phyloP scores from a whole-genome alignment of 176 grass and related monocot species.

The Poa annua region DNA sequence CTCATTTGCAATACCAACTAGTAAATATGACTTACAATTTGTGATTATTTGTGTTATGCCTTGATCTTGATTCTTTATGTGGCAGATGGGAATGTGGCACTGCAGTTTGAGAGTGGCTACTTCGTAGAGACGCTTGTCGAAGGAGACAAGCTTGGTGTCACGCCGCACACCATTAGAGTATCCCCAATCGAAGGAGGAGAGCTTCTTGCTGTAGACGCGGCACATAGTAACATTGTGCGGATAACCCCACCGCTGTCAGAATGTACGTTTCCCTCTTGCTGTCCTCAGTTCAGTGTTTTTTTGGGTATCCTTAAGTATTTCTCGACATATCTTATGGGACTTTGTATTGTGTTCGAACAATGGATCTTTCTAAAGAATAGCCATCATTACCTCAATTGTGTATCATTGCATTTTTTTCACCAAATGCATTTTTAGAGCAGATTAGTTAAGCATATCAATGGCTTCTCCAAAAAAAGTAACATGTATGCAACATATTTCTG shows the following conservation, averaged over 20 bases:
- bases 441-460: not conserved
- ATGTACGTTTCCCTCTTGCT: slow-evolving; percentile 58
- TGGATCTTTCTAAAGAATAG: not conserved
- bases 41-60: not conserved
- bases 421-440: not conserved
- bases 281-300: not conserved
- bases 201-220: slow-evolving; percentile 86
- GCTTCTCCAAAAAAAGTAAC: not conserved
- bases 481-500: not conserved
- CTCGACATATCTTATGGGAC: not conserved
- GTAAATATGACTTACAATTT: not conserved
- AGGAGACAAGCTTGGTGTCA: slow-evolving; percentile 69
- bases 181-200: slow-evolving; percentile 74
- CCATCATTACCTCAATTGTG: not conserved
- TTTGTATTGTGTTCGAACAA: not conserved
- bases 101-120: slow-evolving; percentile 88
- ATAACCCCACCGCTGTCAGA: slow-evolving; percentile 89
- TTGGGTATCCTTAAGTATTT: slow-evolving; percentile 19
- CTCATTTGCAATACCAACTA: not conserved
- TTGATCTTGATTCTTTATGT: slow-evolving; percentile 39
- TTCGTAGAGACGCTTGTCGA: slow-evolving; percentile 94
- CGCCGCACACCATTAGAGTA: slow-evolving; percentile 85
- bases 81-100: slow-evolving; percentile 67
- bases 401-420: not conserved
- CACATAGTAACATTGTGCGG: slow-evolving; percentile 91